phyloP scores from a whole-genome alignment of 768 basidiomycete genomes.

The Boletus tomentosulus region DNA sequence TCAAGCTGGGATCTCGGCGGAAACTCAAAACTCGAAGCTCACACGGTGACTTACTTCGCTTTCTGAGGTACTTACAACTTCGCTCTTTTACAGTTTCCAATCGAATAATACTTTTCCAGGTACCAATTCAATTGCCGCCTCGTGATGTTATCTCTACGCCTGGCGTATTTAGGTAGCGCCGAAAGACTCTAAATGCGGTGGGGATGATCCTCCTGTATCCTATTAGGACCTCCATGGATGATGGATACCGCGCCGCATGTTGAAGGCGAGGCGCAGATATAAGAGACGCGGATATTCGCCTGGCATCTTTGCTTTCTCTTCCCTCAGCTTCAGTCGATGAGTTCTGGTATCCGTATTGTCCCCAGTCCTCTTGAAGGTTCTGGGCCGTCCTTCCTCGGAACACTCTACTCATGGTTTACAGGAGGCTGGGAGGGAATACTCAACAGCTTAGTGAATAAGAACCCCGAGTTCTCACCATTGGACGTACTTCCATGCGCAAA shows the following conservation, averaged over 20 bases:
- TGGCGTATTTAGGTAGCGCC: neutral
- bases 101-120: neutral
- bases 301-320: neutral
- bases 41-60: neutral
- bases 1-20: neutral
- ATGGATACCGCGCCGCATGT: constrained; percentile 12
- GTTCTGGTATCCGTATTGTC: constrained; percentile 14
- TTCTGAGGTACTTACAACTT: neutral
- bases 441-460: neutral
- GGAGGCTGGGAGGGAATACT: constrained; percentile 14
- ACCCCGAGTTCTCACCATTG: constrained; percentile 23
- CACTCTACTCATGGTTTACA: constrained; percentile 8
- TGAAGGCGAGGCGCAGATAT: constrained; percentile 13
- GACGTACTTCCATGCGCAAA: constrained; percentile 36
- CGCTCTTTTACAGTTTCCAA: neutral
- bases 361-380: constrained; percentile 12
- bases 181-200: constrained; percentile 6
- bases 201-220: constrained; percentile 12
- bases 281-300: neutral
- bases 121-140: neutral
- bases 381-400: constrained; percentile 6
- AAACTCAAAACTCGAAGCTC: neutral
- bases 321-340: constrained; percentile 5
- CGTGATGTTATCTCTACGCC: neutral
- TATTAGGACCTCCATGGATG: neutral